Evolutionary conservation across 1,284 basidiomycete species (phyloP).

Genomic region (Cryptococcus sp.): DNA sequence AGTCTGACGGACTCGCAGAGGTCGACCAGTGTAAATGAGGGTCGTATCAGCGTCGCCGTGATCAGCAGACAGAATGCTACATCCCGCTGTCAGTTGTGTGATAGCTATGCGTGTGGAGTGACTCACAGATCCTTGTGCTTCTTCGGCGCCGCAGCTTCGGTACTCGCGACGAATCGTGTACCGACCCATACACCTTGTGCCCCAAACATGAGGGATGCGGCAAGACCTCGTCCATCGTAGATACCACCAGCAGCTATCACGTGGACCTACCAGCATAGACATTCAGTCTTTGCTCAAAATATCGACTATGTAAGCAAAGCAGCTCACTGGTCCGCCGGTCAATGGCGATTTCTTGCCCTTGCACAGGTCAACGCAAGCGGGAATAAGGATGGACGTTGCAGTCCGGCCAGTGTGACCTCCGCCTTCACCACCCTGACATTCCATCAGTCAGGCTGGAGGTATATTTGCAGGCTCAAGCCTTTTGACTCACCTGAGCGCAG

Average conservation of each 20-base stretch:
- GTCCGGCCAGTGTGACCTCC: constrained; percentile 62
- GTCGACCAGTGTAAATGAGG: constrained; percentile 83
- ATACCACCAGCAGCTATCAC: constrained; percentile 85
- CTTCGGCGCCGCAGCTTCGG: constrained; percentile 76
- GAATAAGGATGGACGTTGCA: constrained; percentile 45
- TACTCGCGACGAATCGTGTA: constrained; percentile 81
- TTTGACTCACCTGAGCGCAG: constrained; percentile 65
- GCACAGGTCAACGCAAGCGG: constrained; percentile 80
- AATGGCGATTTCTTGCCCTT: constrained; percentile 72
- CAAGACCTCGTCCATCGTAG: constrained; percentile 80
- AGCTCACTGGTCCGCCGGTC: constrained; percentile 65
- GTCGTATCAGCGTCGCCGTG: constrained; percentile 64
- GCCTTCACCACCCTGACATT: constrained; percentile 67
- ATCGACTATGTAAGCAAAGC: neutral
- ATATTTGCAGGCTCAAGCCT: constrained; percentile 1
- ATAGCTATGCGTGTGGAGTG: neutral
- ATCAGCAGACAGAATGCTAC: constrained; percentile 46
- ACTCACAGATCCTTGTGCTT: constrained; percentile 71
- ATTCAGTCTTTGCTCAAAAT: constrained; percentile 2
- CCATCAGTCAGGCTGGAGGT: constrained; percentile 1
- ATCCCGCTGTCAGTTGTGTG: constrained; percentile 2
- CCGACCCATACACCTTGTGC: constrained; percentile 87
- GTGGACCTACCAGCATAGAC: constrained; percentile 55
- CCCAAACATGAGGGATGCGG: constrained; percentile 79
- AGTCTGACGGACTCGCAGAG: constrained; percentile 76